Percentiles rank a stretch among this genome's conserved stretches.
These are phyloP conservation scores for Penicillium sp. DNA, from an alignment of 2,329 filamentous ascomycete species.

Conservation along the genomic window DNA sequence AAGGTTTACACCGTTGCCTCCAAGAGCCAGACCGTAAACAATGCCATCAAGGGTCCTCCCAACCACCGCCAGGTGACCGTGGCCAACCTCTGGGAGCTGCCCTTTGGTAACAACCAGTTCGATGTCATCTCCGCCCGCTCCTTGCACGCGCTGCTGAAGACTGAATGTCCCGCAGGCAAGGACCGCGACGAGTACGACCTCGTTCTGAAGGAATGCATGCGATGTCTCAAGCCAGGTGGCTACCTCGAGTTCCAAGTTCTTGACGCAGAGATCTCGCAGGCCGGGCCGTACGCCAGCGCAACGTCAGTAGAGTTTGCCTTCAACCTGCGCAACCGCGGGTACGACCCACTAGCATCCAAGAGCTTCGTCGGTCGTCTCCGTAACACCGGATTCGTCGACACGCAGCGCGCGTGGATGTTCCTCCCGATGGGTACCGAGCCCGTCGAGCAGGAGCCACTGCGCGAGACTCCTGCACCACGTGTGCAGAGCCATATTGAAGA, in stretches of 20 bases:
- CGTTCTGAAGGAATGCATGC: constrained; percentile 81
- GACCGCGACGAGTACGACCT: constrained; percentile 82
- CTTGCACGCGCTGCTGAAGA: constrained; percentile 79
- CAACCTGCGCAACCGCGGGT: constrained; percentile 82
- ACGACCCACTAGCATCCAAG: constrained; percentile 82
- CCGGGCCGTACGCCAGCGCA: constrained; percentile 74
- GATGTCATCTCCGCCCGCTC: constrained; percentile 89
- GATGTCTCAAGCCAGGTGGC: constrained; percentile 88
- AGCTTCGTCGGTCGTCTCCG: constrained; percentile 73
- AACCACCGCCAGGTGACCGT: constrained; percentile 87
- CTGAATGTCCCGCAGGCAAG: constrained; percentile 61
- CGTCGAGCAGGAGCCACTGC: constrained; percentile 48
- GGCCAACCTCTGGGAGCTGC: constrained; percentile 72
- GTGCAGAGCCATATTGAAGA: constrained; percentile 44
- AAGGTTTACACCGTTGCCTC: constrained; percentile 87
- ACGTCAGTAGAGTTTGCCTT: constrained; percentile 91
- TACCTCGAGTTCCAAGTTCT: constrained; percentile 88
- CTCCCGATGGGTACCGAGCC: constrained; percentile 70
- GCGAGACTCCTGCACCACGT: constrained; percentile 40
- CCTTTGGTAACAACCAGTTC: constrained; percentile 83
- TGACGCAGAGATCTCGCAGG: constrained; percentile 85
- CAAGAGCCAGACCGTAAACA: constrained; percentile 70
- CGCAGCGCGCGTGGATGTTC: constrained; percentile 84
- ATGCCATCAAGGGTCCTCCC: constrained; percentile 74
- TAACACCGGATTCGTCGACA: constrained; percentile 72